Conservation (phyloP, 805 yeast species). For the Yarrowia sp. region DNA sequence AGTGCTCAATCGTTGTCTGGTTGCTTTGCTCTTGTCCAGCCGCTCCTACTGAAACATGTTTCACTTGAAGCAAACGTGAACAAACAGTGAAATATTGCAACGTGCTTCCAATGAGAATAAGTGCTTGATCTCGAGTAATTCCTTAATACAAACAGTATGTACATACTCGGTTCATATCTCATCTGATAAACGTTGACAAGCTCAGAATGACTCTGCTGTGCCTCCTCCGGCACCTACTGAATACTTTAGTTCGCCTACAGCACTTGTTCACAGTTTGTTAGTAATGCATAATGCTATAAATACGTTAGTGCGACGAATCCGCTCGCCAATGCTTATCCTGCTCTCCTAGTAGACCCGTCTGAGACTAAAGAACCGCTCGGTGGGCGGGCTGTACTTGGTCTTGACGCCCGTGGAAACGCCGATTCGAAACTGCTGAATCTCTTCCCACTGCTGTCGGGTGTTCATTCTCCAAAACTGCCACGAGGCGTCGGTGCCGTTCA, state of each 20-base stretch:
- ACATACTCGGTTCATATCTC: no score
- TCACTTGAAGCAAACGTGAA: background rate
- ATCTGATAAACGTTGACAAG: no score
- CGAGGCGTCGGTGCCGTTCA: slow-evolving; percentile 27
- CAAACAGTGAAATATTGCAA: no score
- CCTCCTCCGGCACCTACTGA: no score
- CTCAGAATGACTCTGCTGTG: no score
- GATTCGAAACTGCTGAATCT: slow-evolving; percentile 12
- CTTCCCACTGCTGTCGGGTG: slow-evolving; percentile 24
- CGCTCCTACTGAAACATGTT: background rate
- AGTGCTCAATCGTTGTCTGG: background rate
- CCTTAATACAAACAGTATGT: no score
- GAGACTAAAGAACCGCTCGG: slow-evolving; percentile 14
- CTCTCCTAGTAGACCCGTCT: background rate
- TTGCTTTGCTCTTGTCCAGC: background rate
- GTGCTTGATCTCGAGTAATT: no score
- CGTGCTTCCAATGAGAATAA: no score
- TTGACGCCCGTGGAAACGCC: slow-evolving; percentile 4
- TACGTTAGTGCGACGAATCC: slow-evolving; percentile 21
- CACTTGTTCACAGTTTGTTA: background rate
- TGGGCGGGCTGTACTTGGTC: slow-evolving; percentile 29
- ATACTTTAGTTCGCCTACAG: no score
- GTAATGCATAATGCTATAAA: slow-evolving; percentile 16
- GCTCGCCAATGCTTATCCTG: slow-evolving; percentile 1
- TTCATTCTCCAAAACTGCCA: slow-evolving; percentile 38